Evolutionary conservation across 2,329 filamentous ascomycete species (phyloP).

Genomic region (Hypoxylon sp.): DNA sequence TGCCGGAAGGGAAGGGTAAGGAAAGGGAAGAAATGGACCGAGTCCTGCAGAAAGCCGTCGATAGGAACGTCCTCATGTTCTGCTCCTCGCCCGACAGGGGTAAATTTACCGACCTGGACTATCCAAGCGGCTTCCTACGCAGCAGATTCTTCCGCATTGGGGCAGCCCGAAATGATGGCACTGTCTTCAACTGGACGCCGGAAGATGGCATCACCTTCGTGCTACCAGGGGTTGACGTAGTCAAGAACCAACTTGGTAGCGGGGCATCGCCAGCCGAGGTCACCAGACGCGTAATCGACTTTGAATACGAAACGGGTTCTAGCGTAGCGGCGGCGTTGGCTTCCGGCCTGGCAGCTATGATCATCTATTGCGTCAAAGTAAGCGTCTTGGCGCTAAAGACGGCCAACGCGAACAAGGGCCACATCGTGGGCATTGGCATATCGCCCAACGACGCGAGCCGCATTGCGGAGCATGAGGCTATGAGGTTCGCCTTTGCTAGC

Average conservation of each 20-base stretch:
- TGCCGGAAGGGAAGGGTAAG: constrained; percentile 3
- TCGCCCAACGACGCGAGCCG: constrained; percentile 3
- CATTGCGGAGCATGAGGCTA: constrained; percentile 5
- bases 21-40: constrained; percentile 5
- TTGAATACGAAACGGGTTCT: constrained; percentile 27
- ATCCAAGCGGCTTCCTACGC: constrained; percentile 9
- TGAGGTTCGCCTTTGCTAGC: constrained; percentile 9
- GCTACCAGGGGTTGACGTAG: constrained; percentile 11
- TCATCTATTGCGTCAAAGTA: constrained; percentile 31
- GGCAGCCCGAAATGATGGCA: constrained; percentile 9
- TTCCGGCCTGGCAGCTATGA: constrained; percentile 27
- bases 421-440: constrained; percentile 4
- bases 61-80: constrained; percentile 15
- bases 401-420: constrained; percentile 5
- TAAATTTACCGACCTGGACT: constrained; percentile 10
- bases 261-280: neutral
- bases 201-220: constrained; percentile 11
- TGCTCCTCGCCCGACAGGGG: constrained; percentile 16
- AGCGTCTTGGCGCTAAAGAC: constrained; percentile 15
- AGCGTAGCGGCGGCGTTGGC: constrained; percentile 27
- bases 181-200: constrained; percentile 9
- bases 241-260: neutral
- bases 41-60: neutral
- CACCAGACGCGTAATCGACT: neutral
- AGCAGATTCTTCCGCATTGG: constrained; percentile 19